phyloP scores from a whole-genome alignment of 495 filamentous ascomycete species.

The Trichoderma asperelloides region DNA sequence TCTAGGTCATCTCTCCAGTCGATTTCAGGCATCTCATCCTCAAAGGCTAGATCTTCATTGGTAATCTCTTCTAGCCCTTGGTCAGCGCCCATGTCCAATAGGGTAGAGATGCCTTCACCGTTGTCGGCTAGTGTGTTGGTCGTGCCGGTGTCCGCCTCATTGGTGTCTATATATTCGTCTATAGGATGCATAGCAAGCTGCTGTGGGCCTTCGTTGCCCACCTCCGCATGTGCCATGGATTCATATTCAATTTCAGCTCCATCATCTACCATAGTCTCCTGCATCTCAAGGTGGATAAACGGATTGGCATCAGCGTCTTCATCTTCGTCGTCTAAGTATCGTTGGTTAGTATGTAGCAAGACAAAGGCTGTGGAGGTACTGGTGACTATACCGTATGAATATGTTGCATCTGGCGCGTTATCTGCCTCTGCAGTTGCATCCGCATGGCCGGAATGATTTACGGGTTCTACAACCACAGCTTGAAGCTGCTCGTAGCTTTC shows the following conservation, averaged over 20 bases:
- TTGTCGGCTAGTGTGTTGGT: constrained; percentile 1
- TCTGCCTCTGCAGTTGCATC: neutral
- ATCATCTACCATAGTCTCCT: neutral
- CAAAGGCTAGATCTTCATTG: neutral
- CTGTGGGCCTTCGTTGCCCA: neutral
- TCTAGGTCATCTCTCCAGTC: neutral
- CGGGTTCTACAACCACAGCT: neutral
- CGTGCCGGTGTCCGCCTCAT: neutral
- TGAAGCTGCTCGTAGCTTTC: neutral
- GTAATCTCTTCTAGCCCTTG: neutral
- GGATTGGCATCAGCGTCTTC: neutral
- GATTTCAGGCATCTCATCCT: constrained; percentile 3
- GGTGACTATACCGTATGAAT: neutral
- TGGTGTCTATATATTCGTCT: neutral
- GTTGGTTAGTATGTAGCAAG: neutral
- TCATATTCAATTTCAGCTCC: neutral
- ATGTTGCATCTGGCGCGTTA: neutral
- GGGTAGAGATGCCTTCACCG: neutral
- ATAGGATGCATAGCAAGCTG: neutral
- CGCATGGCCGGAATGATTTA: neutral
- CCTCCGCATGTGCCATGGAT: neutral
- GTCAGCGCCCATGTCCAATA: neutral
- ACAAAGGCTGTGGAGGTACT: neutral
- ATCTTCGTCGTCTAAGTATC: neutral
- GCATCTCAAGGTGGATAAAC: neutral